These are phyloP conservation scores for Berkeleyomyces rouxiae DNA, from an alignment of 2,329 filamentous ascomycete species.

Conservation along the genomic window DNA sequence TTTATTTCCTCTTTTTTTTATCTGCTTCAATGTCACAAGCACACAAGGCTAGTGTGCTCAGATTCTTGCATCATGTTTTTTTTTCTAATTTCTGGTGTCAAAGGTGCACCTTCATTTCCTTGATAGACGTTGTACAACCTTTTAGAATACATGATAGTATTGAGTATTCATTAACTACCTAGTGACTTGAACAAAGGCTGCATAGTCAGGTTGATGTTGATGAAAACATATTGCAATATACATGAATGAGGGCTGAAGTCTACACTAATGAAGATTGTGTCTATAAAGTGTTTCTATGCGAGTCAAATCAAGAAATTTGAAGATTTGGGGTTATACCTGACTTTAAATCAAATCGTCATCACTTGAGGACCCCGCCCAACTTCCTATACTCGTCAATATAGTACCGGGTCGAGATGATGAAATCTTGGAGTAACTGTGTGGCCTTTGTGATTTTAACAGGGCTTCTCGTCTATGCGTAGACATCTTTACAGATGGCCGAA, in stretches of 20 bases:
- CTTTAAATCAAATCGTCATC: constrained; percentile 10
- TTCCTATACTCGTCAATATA: constrained; percentile 3
- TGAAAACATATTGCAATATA: not conserved
- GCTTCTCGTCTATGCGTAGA: not conserved
- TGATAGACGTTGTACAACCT: not conserved
- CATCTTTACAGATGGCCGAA: not conserved
- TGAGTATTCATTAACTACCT: not conserved
- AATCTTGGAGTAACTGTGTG: not conserved
- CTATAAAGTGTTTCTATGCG: not conserved
- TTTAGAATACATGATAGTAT: not conserved
- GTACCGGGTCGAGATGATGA: not conserved
- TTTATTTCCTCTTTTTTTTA: not conserved
- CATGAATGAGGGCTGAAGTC: not conserved
- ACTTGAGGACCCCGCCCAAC: constrained; percentile 7
- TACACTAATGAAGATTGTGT: not conserved
- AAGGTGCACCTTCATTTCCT: not conserved
- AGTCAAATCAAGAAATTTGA: no score
- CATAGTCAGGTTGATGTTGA: not conserved
- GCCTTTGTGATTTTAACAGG: not conserved
- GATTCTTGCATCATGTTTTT: not conserved
- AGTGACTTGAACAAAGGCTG: not conserved
- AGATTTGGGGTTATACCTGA: not conserved
- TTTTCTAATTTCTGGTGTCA: not conserved
- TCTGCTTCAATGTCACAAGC: not conserved
- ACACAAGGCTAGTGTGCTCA: not conserved